A percentile compares a stretch with the other conserved stretches of the same genome.
Evolutionary conservation across 306 rosid species (phyloP).

Genomic region (Casuarina glauca): DNA sequence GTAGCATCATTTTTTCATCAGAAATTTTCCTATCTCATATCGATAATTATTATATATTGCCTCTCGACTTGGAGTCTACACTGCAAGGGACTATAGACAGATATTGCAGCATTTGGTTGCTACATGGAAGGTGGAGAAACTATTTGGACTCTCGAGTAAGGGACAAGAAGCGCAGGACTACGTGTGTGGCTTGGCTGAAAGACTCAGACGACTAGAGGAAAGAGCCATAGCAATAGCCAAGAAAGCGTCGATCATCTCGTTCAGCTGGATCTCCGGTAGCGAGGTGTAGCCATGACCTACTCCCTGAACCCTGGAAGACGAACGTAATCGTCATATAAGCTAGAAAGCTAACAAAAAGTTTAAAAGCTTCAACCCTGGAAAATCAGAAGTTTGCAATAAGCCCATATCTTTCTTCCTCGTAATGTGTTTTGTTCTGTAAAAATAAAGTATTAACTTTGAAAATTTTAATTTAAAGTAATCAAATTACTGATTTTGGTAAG

Average conservation of each 20-base stretch:
- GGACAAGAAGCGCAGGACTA: conserved; percentile 15
- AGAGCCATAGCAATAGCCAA: neutral
- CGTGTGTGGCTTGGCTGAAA: conserved; percentile 29
- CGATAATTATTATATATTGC: conserved; percentile 35
- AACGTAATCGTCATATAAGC: too few relatives aligned
- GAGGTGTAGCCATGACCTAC: neutral
- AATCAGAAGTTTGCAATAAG: too few relatives aligned
- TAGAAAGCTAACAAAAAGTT: too few relatives aligned
- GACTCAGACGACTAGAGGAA: conserved; percentile 58
- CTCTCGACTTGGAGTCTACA: conserved; percentile 75
- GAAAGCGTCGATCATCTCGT: neutral
- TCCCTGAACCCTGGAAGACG: too few relatives aligned
- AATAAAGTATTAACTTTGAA: too few relatives aligned
- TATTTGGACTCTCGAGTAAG: conserved; percentile 8
- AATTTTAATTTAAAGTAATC: too few relatives aligned
- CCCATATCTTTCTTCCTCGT: too few relatives aligned
- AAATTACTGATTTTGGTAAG: too few relatives aligned
- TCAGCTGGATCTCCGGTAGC: conserved; percentile 21
- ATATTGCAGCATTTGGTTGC: conserved; percentile 76
- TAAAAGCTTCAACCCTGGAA: too few relatives aligned
- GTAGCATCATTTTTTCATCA: too few relatives aligned
- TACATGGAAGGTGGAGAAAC: conserved; percentile 61
- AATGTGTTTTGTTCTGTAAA: too few relatives aligned
- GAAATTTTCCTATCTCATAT: too few relatives aligned
- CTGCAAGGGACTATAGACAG: conserved; percentile 80